phyloP scores from a whole-genome alignment of 2,329 filamentous ascomycete genomes.

The Ophiosphaerella narmari region DNA sequence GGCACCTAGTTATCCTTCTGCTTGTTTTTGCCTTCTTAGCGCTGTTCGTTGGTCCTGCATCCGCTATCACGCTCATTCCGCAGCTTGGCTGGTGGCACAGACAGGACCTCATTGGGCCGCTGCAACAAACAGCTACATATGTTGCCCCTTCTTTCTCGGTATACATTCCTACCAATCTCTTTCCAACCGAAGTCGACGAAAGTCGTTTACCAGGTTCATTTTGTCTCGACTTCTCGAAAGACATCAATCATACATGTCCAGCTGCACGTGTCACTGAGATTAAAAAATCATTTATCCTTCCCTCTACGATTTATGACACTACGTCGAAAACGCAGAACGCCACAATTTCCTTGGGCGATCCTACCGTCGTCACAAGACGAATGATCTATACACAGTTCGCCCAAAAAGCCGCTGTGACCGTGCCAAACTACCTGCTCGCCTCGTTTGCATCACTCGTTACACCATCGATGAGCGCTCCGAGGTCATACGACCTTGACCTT shows the following conservation, averaged over 20 bases:
- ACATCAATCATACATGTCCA: neutral
- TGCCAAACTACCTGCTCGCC: neutral
- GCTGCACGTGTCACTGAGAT: neutral
- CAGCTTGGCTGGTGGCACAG: slow-evolving; percentile 1
- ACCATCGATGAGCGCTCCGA: no score
- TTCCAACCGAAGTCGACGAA: neutral
- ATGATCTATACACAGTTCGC: neutral
- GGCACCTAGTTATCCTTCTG: neutral
- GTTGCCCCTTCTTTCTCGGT: neutral
- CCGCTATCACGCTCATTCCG: neutral
- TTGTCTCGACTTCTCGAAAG: neutral
- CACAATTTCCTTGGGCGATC: neutral
- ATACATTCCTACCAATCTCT: neutral
- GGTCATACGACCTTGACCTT: no score
- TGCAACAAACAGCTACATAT: neutral
- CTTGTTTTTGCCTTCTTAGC: neutral
- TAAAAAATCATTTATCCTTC: neutral
- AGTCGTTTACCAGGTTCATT: neutral
- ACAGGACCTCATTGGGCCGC: neutral
- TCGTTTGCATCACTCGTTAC: neutral
- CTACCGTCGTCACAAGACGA: neutral
- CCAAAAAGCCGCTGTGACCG: neutral
- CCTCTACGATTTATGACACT: neutral
- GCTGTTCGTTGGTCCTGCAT: neutral
- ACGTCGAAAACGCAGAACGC: neutral